Percentiles rank a stretch among this genome's conserved stretches.
Conservation (phyloP, 257 asterid genomes). For the Plantago ovata region DNA sequence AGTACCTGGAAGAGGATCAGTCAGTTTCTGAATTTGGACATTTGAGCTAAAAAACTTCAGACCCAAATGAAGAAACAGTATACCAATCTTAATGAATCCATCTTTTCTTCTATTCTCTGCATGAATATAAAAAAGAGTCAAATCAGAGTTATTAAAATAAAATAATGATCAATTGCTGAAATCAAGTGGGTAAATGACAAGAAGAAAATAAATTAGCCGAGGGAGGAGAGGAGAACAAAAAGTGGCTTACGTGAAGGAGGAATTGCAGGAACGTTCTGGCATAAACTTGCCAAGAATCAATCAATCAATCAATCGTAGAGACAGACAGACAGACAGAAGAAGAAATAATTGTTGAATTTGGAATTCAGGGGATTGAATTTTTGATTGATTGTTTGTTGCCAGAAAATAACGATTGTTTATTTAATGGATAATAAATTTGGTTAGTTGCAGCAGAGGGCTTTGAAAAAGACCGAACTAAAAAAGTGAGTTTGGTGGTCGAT, state of each 20-base stretch:
- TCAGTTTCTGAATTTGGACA: too few species aligned
- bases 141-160: not conserved
- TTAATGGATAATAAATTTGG: too few species aligned
- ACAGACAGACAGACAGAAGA: too few species aligned
- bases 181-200: not conserved
- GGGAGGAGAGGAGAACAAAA: not conserved
- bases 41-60: not conserved
- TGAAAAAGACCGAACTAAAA: too few species aligned
- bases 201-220: not conserved
- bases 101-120: slow-evolving; percentile 2
- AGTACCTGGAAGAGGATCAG: not conserved
- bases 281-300: not conserved
- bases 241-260: not conserved
- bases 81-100: not conserved
- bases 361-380: too few species aligned
- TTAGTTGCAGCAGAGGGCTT: too few species aligned
- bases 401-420: too few species aligned
- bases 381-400: too few species aligned
- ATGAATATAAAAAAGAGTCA: slow-evolving; percentile 6
- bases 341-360: too few species aligned
- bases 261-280: not conserved
- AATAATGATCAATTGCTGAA: not conserved
- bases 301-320: too few species aligned
- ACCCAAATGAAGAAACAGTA: slow-evolving; percentile 2
- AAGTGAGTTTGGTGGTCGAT: too few species aligned